Conservation (phyloP, 768 basidiomycete species). For the Terana coerulea region DNA sequence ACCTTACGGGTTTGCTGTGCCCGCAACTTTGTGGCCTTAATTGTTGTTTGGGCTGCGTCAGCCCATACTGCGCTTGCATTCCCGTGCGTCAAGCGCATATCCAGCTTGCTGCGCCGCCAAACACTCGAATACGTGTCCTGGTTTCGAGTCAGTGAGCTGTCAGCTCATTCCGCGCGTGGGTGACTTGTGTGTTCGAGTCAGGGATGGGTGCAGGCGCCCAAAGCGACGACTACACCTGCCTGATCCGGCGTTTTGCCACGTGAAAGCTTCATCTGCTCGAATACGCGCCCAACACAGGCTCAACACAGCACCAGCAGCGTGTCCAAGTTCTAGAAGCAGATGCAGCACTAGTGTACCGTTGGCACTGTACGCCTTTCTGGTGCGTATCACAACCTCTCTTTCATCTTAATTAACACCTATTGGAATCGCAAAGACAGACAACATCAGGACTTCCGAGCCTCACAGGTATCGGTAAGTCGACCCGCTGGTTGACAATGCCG, state of each 20-base stretch:
- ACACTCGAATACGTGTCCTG: background rate
- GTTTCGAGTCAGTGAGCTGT: conserved; percentile 4
- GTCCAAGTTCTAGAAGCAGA: conserved; percentile 3
- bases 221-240: conserved; percentile 10
- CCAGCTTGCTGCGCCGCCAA: conserved; percentile 1
- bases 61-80: conserved; percentile 7
- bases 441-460: too few relatives aligned
- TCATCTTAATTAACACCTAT: too few relatives aligned
- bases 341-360: too few relatives aligned
- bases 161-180: background rate
- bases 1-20: conserved; percentile 8
- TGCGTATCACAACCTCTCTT: too few relatives aligned
- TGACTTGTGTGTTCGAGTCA: background rate
- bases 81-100: background rate
- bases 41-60: conserved; percentile 4
- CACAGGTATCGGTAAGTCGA: too few relatives aligned
- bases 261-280: background rate
- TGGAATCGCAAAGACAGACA: too few relatives aligned
- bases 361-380: too few relatives aligned
- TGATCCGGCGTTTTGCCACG: background rate
- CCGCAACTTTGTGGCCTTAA: conserved; percentile 2
- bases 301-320: conserved; percentile 7
- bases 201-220: conserved; percentile 1
- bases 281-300: conserved; percentile 4
- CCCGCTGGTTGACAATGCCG: too few relatives aligned